A percentile compares a stretch with the other conserved stretches of the same genome.
phyloP scores from a whole-genome alignment of 75 land plant species.

The Picea sitchensis region DNA sequence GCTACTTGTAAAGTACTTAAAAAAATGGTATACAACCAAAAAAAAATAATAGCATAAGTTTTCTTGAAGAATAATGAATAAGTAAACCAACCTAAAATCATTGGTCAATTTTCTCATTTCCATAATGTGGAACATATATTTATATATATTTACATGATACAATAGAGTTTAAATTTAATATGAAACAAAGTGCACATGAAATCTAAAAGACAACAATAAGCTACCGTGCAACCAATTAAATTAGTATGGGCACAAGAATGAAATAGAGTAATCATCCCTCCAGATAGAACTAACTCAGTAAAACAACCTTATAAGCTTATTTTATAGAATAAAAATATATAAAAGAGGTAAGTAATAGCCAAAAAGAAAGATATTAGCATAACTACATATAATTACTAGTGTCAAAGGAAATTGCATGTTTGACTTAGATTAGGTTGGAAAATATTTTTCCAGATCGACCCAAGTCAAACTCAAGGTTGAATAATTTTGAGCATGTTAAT shows the following conservation, averaged over 20 bases:
- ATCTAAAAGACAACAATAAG: background rate
- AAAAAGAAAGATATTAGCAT: too few species aligned
- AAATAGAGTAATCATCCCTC: background rate
- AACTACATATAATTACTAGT: too few species aligned
- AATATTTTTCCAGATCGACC: too few species aligned
- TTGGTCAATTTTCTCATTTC: conserved; percentile 69
- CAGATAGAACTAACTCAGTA: background rate
- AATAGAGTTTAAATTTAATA: background rate
- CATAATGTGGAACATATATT: conserved; percentile 85
- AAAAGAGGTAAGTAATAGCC: too few species aligned
- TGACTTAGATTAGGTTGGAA: too few species aligned
- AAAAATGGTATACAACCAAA: background rate
- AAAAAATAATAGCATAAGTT: background rate
- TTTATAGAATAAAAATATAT: too few species aligned
- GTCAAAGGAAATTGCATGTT: too few species aligned
- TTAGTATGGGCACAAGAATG: background rate
- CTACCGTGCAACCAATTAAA: background rate
- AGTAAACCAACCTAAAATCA: conserved; percentile 77
- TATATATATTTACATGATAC: conserved; percentile 35
- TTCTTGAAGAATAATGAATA: background rate
- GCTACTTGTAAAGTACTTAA: conserved; percentile 7
- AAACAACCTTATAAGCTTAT: background rate
- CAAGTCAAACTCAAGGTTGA: too few species aligned
- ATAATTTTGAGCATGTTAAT: too few species aligned
- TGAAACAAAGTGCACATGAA: background rate